Percentiles rank a stretch among this genome's conserved stretches.
Evolutionary conservation across 2,329 filamentous ascomycete species (phyloP).

Genomic region (Cladophialophora exuberans): DNA sequence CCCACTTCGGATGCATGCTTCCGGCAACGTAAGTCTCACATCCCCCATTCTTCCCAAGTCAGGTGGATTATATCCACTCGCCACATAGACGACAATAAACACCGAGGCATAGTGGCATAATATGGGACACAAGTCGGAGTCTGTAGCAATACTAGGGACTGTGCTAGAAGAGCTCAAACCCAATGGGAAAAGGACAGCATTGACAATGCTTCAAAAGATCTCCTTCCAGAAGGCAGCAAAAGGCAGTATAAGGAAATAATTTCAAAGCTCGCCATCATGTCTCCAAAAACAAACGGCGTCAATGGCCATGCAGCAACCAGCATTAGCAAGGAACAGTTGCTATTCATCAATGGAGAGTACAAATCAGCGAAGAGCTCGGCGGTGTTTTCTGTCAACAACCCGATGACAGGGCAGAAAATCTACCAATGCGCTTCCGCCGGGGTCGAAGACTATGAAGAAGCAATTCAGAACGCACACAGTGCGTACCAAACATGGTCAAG

Average conservation of each 20-base stretch:
- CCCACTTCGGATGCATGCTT: too few species aligned
- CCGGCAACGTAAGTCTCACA: too few species aligned
- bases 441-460: conserved; percentile 2
- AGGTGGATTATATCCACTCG: too few species aligned
- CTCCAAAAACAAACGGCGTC: not conserved
- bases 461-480: not conserved
- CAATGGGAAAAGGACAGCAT: too few species aligned
- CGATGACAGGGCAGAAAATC: not conserved
- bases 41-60: too few species aligned
- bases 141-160: too few species aligned
- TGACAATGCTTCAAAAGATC: too few species aligned
- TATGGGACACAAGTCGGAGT: too few species aligned
- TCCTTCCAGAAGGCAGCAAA: too few species aligned
- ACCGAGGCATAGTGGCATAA: too few species aligned
- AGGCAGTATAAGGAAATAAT: not conserved
- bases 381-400: not conserved
- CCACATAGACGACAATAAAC: too few species aligned
- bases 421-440: conserved; percentile 1
- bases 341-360: not conserved
- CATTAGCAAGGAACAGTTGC: not conserved
- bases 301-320: not conserved
- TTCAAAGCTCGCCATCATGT: not conserved
- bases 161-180: too few species aligned
- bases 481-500: not conserved
- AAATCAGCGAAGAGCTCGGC: not conserved